Base-by-base conservation (phyloP, 169 alveolate genomes). In the Plasmodium chabaudi region DNA sequence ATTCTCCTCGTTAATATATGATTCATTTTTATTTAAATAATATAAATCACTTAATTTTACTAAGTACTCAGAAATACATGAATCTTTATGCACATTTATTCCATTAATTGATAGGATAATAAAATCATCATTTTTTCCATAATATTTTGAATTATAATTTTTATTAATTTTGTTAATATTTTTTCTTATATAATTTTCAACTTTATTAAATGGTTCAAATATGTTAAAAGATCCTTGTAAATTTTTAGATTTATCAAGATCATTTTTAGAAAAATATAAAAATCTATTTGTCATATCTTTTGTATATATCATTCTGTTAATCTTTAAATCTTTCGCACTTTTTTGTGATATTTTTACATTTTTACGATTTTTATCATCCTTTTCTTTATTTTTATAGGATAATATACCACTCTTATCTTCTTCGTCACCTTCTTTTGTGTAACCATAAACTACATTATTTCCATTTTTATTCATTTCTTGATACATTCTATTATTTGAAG, bases 41-140 rank as follows among this genome's bases (percentile, higher is more conserved):
- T 86, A 86, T 59, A 55, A 4, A 69, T 86, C 87, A 70, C 55
- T 65, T 19, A 86, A 53, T 47, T 86, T 86, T 10, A 70, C 60
- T 51, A 86, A 42, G 27, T 70, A 86, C n/a, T 86, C 91, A 6
- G 91, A 86, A 17, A 86, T 12, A 19, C 87, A 68, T 9, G 87
- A 86, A 69, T 86, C 74, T n/a, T 42, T 86, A 39, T 86, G 91
- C 21, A 86, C 75, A 86, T 86, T 74, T 13, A 86, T 13, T 17
- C 91, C 91, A 70, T 86, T 86, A 23, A 86, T 56, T 17, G 91
- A 86, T 25, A 86, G 49, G 15, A 82, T 5, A 39, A 82, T 53
- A 21, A 82, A 55, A 70, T 67, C 90, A 6, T 82, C 82, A 9
- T 60, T 64, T 68, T 74, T 74, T 55, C 67, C 13, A 63, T 70